A percentile compares a stretch with the other conserved stretches of the same genome.
Conservation (phyloP, 805 yeast species). For the Trichomonascus vanleenenianus region DNA sequence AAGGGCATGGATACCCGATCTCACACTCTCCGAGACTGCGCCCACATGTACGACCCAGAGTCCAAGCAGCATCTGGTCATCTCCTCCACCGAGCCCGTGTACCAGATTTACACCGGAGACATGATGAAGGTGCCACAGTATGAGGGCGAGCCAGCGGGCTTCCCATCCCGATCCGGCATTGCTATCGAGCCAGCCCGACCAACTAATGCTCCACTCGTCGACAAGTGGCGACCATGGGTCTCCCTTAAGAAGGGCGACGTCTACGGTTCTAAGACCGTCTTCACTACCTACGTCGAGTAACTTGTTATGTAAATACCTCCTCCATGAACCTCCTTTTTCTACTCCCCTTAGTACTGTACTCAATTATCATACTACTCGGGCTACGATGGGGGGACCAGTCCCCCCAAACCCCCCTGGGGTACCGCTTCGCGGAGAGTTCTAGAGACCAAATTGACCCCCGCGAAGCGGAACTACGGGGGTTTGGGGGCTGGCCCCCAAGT, state of each 20-base stretch:
- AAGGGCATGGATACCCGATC: slow-evolving; percentile 42
- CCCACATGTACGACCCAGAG: slow-evolving; percentile 39
- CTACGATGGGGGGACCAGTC: too few relatives aligned
- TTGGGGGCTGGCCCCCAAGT: too few relatives aligned
- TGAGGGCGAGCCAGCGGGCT: slow-evolving; percentile 22
- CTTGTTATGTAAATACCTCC: not conserved
- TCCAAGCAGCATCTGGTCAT: slow-evolving; percentile 37
- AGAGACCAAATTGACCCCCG: too few relatives aligned
- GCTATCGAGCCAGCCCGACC: slow-evolving; percentile 57
- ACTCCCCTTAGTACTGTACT: not conserved
- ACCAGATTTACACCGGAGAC: slow-evolving; percentile 60
- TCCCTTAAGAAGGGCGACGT: slow-evolving; percentile 39
- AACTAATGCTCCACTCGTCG: slow-evolving; percentile 44
- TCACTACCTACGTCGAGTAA: slow-evolving; percentile 17
- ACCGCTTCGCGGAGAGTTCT: too few relatives aligned
- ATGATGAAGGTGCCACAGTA: slow-evolving; percentile 33
- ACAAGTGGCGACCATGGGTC: slow-evolving; percentile 44
- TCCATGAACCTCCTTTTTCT: not conserved
- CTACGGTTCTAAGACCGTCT: slow-evolving; percentile 43
- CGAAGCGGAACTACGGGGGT: too few relatives aligned
- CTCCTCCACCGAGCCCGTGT: slow-evolving; percentile 55
- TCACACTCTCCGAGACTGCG: slow-evolving; percentile 29
- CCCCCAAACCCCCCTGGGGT: too few relatives aligned
- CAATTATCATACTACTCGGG: too few relatives aligned
- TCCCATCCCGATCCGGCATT: slow-evolving; percentile 40